Percentiles rank a stretch among this genome's conserved stretches.
Evolutionary conservation across 2,329 filamentous ascomycete species (phyloP).

Genomic region (Teratosphaeria gauchensis): DNA sequence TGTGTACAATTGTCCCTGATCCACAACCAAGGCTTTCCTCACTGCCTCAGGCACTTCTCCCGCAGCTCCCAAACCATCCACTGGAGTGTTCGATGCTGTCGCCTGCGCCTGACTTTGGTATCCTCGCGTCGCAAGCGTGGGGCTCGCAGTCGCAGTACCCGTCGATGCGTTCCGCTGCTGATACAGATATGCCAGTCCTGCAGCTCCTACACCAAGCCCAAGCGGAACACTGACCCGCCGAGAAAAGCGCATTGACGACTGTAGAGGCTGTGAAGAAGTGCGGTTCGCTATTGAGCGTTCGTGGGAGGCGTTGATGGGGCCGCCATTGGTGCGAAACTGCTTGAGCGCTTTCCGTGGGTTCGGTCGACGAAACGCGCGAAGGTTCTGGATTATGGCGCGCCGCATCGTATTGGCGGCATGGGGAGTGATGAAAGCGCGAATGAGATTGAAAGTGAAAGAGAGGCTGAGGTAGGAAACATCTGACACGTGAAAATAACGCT

Average conservation of each 20-base stretch:
- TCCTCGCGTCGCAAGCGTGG: constrained; percentile 21
- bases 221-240: constrained; percentile 58
- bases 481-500: background rate
- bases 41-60: constrained; percentile 45
- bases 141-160: constrained; percentile 6
- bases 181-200: constrained; percentile 66
- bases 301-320: constrained; percentile 35
- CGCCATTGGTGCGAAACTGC: constrained; percentile 29
- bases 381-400: constrained; percentile 58
- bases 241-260: constrained; percentile 62
- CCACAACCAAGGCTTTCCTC: constrained; percentile 67
- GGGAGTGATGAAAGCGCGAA: constrained; percentile 1
- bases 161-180: constrained; percentile 21
- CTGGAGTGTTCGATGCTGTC: constrained; percentile 12
- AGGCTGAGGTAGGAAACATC: background rate
- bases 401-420: constrained; percentile 50
- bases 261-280: constrained; percentile 36
- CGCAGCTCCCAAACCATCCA: constrained; percentile 13
- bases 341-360: constrained; percentile 52
- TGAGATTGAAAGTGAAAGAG: background rate
- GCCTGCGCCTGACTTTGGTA: constrained; percentile 22
- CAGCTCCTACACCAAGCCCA: constrained; percentile 59
- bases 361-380: constrained; percentile 59
- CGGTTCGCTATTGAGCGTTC: constrained; percentile 35
- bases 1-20: constrained; percentile 82